Conservation (phyloP, 1,284 basidiomycete genomes). For the Pseudozyma hubeiensis region DNA sequence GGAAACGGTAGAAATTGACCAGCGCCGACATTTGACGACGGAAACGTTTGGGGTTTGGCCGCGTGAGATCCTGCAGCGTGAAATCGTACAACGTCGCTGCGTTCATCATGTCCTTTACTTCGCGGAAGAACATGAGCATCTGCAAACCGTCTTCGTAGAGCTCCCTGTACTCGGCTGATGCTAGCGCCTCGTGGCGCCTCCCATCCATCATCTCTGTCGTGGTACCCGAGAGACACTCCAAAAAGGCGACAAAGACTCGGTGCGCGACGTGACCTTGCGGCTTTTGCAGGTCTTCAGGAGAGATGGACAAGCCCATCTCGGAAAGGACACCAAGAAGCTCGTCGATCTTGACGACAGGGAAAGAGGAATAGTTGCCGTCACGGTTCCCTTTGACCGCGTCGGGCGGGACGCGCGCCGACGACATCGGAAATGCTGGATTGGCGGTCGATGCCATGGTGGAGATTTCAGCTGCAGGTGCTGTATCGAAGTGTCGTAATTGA, state of each 20-base stretch:
- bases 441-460: slow-evolving; percentile 35
- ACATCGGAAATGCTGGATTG: slow-evolving; percentile 39
- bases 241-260: slow-evolving; percentile 58
- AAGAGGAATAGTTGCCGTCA: slow-evolving; percentile 62
- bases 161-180: slow-evolving; percentile 50
- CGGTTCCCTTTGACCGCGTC: slow-evolving; percentile 42
- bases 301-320: slow-evolving; percentile 56
- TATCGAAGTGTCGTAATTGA: neutral
- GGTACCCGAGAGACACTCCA: slow-evolving; percentile 58
- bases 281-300: slow-evolving; percentile 57
- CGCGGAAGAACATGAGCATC: slow-evolving; percentile 62
- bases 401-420: slow-evolving; percentile 39
- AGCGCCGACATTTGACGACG: slow-evolving; percentile 65
- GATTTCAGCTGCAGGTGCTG: neutral
- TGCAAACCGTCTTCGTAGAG: slow-evolving; percentile 60
- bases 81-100: slow-evolving; percentile 64
- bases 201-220: slow-evolving; percentile 59
- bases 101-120: slow-evolving; percentile 65
- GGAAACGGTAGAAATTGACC: slow-evolving; percentile 67
- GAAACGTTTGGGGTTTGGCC: slow-evolving; percentile 64
- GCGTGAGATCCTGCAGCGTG: slow-evolving; percentile 62
- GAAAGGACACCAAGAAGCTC: slow-evolving; percentile 59
- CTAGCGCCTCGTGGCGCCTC: slow-evolving; percentile 42
- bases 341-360: slow-evolving; percentile 58
- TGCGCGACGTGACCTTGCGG: slow-evolving; percentile 56